Percentiles rank a stretch among this genome's conserved stretches.
These are phyloP conservation scores for Aspergillus alliaceus DNA, from an alignment of 2,329 filamentous ascomycete genomes.

Conservation along the genomic window DNA sequence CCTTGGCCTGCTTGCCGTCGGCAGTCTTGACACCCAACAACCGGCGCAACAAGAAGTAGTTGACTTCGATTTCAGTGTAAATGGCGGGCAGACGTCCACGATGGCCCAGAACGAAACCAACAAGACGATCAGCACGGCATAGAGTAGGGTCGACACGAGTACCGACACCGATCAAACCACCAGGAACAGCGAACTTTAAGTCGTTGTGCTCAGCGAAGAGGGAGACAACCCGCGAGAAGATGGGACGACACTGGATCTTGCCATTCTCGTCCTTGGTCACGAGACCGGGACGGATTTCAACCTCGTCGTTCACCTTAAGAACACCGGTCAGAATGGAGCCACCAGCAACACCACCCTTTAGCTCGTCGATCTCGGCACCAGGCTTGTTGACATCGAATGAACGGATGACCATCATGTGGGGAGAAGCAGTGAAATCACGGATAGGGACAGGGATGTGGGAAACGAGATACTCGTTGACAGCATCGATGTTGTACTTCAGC, in stretches of 20 bases:
- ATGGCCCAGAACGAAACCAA: constrained; percentile 95
- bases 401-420: constrained; percentile 98
- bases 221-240: constrained; percentile 91
- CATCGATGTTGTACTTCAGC: constrained; percentile 99
- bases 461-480: constrained; percentile 93
- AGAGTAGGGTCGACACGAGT: constrained; percentile 96
- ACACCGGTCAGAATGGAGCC: constrained; percentile 96
- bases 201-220: constrained; percentile 98
- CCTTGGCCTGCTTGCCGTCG: constrained; percentile 98
- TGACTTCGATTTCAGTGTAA: constrained; percentile 97
- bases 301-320: constrained; percentile 94
- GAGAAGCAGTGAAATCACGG: constrained; percentile 86
- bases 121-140: constrained; percentile 97
- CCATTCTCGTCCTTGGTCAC: constrained; percentile 93
- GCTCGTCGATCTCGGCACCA: constrained; percentile 95
- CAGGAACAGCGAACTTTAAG: constrained; percentile 95
- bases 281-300: constrained; percentile 98
- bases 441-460: constrained; percentile 90
- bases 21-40: constrained; percentile 95
- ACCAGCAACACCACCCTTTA: constrained; percentile 98
- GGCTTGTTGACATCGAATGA: constrained; percentile 99
- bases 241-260: constrained; percentile 92
- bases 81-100: constrained; percentile 93
- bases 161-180: constrained; percentile 96
- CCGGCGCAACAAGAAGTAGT: constrained; percentile 96